Base-by-base conservation (phyloP, 805 yeast species). In the Saturnispora saitoi region DNA sequence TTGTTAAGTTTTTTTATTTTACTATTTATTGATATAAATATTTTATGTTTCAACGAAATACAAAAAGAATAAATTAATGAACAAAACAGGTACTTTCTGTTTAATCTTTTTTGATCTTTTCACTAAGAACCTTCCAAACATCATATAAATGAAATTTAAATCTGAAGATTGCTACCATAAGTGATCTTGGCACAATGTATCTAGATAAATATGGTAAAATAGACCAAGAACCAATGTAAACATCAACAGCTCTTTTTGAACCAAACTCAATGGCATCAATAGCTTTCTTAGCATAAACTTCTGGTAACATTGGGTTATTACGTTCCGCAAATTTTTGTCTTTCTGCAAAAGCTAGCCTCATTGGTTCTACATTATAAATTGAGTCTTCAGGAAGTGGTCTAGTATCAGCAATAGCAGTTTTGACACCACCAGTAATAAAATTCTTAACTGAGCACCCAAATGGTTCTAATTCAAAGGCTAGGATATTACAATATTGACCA, bases 341-440 rank as follows among this genome's bases (percentile, higher is more conserved):
- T 37, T 60, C 65, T 22, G 60, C 66, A 51, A 82, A 67, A 0
- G 82, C 75, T 20, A 65, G 68, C 20, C 62, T 59, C 47, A 80
- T 79, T 45, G 75, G 84, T 3, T 76, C 74, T 31, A 66, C 61
- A 50, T 75, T 68, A 58, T 70, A 83, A 41, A 77, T 58, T 0
- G 90, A 82, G 24, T 59, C 64, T n/a, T 62, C 63, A 3, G 86
- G 83, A 32, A 83, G 61, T 0, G 77, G 73, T 54, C 87, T 70
- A 2, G 69, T 76, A 56, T 85, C 91, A 0, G 80, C 85, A 56
- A 86, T 83, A 49, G 80, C 71, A 0, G 93, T 83, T 20, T 68
- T 66, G 29, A 86, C 93, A 32, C 86, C 91, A 29, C 95, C 95
- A 8, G 93, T 85, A 37, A 83, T 65, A 11, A 81, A 71, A 56